Conservation (phyloP, 306 rosid species). For the Cajanus cajan region DNA sequence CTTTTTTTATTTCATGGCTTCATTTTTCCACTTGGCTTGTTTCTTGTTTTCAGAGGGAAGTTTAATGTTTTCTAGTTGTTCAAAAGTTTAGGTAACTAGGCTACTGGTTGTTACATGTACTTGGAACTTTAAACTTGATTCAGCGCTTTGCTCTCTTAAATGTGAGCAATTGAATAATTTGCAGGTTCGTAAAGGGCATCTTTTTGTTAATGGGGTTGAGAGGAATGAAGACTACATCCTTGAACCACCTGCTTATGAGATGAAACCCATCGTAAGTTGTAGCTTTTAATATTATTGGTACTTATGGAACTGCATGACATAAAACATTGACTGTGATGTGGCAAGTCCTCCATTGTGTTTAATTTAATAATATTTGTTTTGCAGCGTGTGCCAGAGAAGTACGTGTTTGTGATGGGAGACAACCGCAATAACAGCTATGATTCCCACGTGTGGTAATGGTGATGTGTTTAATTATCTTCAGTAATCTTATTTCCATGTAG, state of each 20-base stretch:
- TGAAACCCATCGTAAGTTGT: slow-evolving; percentile 78
- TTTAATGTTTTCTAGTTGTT: background rate
- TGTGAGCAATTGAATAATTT: slow-evolving; percentile 5
- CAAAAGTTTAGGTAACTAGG: slow-evolving; percentile 2
- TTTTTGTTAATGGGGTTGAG: slow-evolving; percentile 88
- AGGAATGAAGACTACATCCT: slow-evolving; percentile 77
- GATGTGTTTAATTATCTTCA: background rate
- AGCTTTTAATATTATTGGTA: background rate
- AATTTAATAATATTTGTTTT: slow-evolving; percentile 8
- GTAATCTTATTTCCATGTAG: background rate
- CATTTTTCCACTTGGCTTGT: background rate
- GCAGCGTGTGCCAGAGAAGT: slow-evolving; percentile 84
- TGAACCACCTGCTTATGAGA: slow-evolving; percentile 79
- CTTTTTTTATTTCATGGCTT: background rate
- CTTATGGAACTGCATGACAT: background rate
- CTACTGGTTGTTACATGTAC: slow-evolving; percentile 1
- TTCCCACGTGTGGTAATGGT: slow-evolving; percentile 85
- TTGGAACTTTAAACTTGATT: slow-evolving; percentile 4
- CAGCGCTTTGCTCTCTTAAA: background rate
- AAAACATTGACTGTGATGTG: background rate
- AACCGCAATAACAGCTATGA: slow-evolving; percentile 98
- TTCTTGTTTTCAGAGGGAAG: background rate
- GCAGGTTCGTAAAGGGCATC: slow-evolving; percentile 90
- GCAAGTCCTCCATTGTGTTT: background rate
- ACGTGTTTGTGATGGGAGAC: slow-evolving; percentile 97